Base-by-base conservation (phyloP, 352 stramenopile genomes). In the Pythium phragmitis region DNA sequence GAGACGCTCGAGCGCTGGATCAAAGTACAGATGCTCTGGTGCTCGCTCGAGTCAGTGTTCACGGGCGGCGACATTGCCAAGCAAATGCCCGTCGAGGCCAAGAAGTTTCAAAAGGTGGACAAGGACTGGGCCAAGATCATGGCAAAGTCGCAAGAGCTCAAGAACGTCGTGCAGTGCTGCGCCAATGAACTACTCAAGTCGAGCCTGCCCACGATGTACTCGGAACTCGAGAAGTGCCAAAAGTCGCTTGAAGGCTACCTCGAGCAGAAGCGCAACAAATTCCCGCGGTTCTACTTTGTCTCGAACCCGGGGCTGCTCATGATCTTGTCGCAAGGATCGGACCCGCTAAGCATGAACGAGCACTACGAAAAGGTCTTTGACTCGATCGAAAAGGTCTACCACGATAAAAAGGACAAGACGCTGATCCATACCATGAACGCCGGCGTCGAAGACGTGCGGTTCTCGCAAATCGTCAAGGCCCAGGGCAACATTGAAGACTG, bases 361-460 rank as follows among this genome's bases (percentile, higher is more conserved):
- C 97, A 99, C 79, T 99, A 99, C 72, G 96, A 99, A 65, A 99
- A 99, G 70, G 94, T 99, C 13, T 99, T 99, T 70, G 97, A 99
- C 74, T 97, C 96, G n/a, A 96, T 99, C 48, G 94, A 98, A 54
- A 97, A 96, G 48, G 97, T 99, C 3, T 96, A 97, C 52, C 96
- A 99, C 67, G 96, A 99, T 76, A 98, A 98, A 65, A 98, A 99
- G 60, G 96, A 99, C 80, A 98, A 98, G 74, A 98, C 94, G 9
- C 77, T 98, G 47, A 97, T 98, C 62, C 83, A 96, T 60, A 94
- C 80, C 19, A 97, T 98, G 75, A 97, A 96, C 51, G 94, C 93
- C 4, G 94, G 91, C 48, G 92, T 98, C 8, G 94, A 99, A 59
- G 84, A 98, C 67, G 95, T 99, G 43, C 85, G 88, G 0, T 98